These are phyloP conservation scores for Bipolaris cookei DNA, from an alignment of 2,329 filamentous ascomycete genomes.

Conservation along the genomic window DNA sequence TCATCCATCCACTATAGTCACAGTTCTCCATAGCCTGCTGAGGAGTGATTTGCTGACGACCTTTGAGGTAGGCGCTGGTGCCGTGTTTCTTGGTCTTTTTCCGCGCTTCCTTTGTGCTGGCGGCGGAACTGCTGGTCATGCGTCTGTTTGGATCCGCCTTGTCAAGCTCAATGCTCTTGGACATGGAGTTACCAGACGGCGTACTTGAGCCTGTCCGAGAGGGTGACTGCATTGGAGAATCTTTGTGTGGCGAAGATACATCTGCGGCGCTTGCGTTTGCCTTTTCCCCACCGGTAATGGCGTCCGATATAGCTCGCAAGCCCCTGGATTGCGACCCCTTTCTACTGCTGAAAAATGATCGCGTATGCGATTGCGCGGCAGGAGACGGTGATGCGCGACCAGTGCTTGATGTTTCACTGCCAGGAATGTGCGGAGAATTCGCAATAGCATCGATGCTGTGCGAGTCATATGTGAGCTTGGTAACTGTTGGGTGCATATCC, in stretches of 20 bases:
- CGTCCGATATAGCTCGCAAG: constrained; percentile 85
- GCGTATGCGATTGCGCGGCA: constrained; percentile 38
- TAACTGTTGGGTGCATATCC: constrained; percentile 61
- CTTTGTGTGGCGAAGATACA: constrained; percentile 55
- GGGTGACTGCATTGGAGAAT: constrained; percentile 65
- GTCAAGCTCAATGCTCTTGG: constrained; percentile 79
- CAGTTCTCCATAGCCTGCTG: constrained; percentile 83
- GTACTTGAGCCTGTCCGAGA: constrained; percentile 77
- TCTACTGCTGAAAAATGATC: constrained; percentile 49
- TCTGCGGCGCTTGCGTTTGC: constrained; percentile 53
- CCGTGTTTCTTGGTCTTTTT: constrained; percentile 81
- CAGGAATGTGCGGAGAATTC: constrained; percentile 47
- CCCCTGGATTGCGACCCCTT: constrained; percentile 62
- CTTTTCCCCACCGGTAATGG: constrained; percentile 62
- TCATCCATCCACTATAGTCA: constrained; percentile 99
- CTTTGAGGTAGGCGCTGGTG: constrained; percentile 91
- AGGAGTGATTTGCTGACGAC: constrained; percentile 80
- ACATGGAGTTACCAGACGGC: constrained; percentile 62
- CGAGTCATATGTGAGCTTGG: constrained; percentile 61
- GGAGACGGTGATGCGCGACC: constrained; percentile 55
- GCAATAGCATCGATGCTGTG: constrained; percentile 55
- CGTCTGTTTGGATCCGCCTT: constrained; percentile 61
- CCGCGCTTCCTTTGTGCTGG: constrained; percentile 47
- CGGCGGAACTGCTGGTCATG: constrained; percentile 53
- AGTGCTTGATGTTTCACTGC: constrained; percentile 58